These are phyloP conservation scores for Starmerella geochares DNA, from an alignment of 805 yeast species.

Conservation along the genomic window DNA sequence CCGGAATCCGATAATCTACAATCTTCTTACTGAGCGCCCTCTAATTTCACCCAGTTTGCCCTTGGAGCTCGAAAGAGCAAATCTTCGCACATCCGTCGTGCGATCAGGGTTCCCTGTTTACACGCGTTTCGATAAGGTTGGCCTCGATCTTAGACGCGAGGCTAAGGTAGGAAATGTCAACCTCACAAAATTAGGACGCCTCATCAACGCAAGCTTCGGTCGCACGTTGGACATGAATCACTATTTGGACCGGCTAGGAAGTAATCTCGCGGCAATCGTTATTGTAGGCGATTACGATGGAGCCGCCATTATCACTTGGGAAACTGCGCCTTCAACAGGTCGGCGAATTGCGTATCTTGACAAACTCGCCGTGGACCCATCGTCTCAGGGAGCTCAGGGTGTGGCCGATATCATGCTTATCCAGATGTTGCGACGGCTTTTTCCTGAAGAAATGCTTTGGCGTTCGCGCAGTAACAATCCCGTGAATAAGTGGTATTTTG, in stretches of 20 bases:
- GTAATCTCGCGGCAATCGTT: slow-evolving; percentile 61
- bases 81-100: slow-evolving; percentile 64
- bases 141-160: slow-evolving; percentile 36
- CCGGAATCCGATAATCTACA: slow-evolving; percentile 81
- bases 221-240: slow-evolving; percentile 53
- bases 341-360: slow-evolving; percentile 67
- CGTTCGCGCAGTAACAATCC: slow-evolving; percentile 79
- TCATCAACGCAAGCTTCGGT: slow-evolving; percentile 74
- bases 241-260: slow-evolving; percentile 57
- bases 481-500: slow-evolving; percentile 96
- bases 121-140: slow-evolving; percentile 32
- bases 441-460: slow-evolving; percentile 74
- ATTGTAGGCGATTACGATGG: slow-evolving; percentile 94
- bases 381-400: slow-evolving; percentile 82
- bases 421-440: slow-evolving; percentile 52
- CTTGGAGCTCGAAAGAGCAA: slow-evolving; percentile 44
- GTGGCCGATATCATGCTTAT: slow-evolving; percentile 90
- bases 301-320: slow-evolving; percentile 86
- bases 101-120: slow-evolving; percentile 61
- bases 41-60: slow-evolving; percentile 86
- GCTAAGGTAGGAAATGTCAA: slow-evolving; percentile 40
- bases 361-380: slow-evolving; percentile 80
- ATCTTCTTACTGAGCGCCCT: slow-evolving; percentile 83
- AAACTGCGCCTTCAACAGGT: slow-evolving; percentile 33
- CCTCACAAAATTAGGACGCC: slow-evolving; percentile 43